Conservation (phyloP, 345 rosid species). For the Salix dunnii region DNA sequence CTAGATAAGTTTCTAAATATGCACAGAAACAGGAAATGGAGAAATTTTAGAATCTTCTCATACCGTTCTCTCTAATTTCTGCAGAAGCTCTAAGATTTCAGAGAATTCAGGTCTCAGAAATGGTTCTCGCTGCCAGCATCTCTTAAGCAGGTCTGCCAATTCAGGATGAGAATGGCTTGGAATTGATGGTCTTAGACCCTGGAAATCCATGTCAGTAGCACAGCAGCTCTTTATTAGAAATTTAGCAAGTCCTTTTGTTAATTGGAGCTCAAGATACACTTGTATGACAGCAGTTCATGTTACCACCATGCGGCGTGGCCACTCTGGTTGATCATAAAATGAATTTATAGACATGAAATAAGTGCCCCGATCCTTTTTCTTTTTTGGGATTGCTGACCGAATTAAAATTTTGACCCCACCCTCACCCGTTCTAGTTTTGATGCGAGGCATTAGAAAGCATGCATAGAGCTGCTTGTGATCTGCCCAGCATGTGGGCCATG, state of each 20-base stretch:
- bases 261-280: neutral
- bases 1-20: neutral
- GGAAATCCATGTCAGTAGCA: slow-evolving; percentile 19
- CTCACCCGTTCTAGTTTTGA: neutral
- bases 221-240: neutral
- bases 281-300: neutral
- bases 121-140: slow-evolving; percentile 65
- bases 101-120: slow-evolving; percentile 59
- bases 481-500: neutral
- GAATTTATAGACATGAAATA: neutral
- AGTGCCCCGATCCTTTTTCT: neutral
- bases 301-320: neutral
- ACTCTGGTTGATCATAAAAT: neutral
- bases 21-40: neutral
- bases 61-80: slow-evolving; percentile 33
- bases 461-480: neutral
- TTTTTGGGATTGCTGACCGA: neutral
- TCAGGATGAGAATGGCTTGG: slow-evolving; percentile 45
- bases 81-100: slow-evolving; percentile 46
- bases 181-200: slow-evolving; percentile 64
- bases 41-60: neutral
- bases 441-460: neutral
- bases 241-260: neutral
- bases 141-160: slow-evolving; percentile 45
- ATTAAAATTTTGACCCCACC: neutral